These are phyloP conservation scores for Sporobolomyces roseus DNA, from an alignment of 768 basidiomycete genomes.

Conservation along the genomic window DNA sequence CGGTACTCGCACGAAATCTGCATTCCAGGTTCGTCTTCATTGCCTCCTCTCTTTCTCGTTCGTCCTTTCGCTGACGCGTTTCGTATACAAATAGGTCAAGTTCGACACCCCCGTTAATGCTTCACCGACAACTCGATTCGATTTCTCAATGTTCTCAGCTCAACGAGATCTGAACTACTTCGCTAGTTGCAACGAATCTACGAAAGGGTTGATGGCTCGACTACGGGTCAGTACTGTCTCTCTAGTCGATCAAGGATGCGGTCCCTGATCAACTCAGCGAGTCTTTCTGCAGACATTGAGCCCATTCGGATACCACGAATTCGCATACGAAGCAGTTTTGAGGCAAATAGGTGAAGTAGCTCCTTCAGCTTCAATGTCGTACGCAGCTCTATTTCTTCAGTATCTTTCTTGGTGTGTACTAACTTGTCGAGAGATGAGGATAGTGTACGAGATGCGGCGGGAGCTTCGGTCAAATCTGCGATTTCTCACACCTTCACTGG, in stretches of 20 bases:
- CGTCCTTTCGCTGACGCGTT: neutral
- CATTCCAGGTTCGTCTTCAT: conserved; percentile 63
- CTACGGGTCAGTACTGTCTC: conserved; percentile 71
- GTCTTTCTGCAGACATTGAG: conserved; percentile 33
- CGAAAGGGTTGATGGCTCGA: conserved; percentile 63
- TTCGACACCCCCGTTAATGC: conserved; percentile 50
- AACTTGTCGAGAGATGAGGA: neutral
- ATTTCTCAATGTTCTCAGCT: conserved; percentile 65
- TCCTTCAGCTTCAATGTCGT: conserved; percentile 79
- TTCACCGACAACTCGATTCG: conserved; percentile 64
- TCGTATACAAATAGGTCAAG: conserved; percentile 42
- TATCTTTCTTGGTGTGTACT: neutral
- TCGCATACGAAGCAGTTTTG: conserved; percentile 76
- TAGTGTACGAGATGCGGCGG: conserved; percentile 80
- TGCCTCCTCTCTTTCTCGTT: neutral
- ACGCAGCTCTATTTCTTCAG: conserved; percentile 7
- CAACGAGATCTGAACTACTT: conserved; percentile 76
- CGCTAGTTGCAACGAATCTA: conserved; percentile 65
- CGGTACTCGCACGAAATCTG: conserved; percentile 79
- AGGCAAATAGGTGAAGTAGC: conserved; percentile 69
- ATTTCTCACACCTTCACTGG: conserved; percentile 69
- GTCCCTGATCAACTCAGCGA: neutral
- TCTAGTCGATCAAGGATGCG: conserved; percentile 17
- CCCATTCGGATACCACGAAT: conserved; percentile 58
- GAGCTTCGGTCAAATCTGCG: conserved; percentile 74